These are phyloP conservation scores for Ambrosia hybrid DNA, from an alignment of 140 eudicot genomes.

Conservation along the genomic window DNA sequence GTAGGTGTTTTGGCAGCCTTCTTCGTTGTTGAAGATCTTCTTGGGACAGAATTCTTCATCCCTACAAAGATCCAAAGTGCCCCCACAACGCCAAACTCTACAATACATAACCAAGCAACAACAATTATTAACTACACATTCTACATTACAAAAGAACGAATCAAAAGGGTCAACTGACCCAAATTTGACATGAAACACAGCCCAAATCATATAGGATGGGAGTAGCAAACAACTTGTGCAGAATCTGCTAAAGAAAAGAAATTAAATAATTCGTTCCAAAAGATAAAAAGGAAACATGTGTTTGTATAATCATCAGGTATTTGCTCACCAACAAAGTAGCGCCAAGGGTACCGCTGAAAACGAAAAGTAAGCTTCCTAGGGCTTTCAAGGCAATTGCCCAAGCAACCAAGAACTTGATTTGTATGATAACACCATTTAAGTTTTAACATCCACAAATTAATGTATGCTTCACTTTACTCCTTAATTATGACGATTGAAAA, in stretches of 20 bases:
- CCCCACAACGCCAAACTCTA: too few species aligned
- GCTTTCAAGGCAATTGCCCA: constrained; percentile 69
- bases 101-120: too few species aligned
- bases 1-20: too few species aligned
- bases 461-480: background rate
- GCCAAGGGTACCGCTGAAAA: constrained; percentile 78
- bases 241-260: constrained; percentile 42
- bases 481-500: background rate
- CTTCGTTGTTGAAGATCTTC: too few species aligned
- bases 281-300: background rate
- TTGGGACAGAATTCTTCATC: too few species aligned
- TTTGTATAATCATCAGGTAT: background rate
- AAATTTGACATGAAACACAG: too few species aligned
- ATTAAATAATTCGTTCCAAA: background rate
- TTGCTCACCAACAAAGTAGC: constrained; percentile 86
- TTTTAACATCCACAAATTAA: background rate
- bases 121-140: too few species aligned
- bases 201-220: too few species aligned
- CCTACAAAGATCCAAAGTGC: too few species aligned
- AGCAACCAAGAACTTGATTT: constrained; percentile 73
- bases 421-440: constrained; percentile 10
- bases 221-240: constrained; percentile 71
- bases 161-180: too few species aligned
- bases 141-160: too few species aligned
- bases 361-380: constrained; percentile 77